Conservation (phyloP, 2,329 filamentous ascomycete species). For the Arthrobotrys pseudoclavata region DNA sequence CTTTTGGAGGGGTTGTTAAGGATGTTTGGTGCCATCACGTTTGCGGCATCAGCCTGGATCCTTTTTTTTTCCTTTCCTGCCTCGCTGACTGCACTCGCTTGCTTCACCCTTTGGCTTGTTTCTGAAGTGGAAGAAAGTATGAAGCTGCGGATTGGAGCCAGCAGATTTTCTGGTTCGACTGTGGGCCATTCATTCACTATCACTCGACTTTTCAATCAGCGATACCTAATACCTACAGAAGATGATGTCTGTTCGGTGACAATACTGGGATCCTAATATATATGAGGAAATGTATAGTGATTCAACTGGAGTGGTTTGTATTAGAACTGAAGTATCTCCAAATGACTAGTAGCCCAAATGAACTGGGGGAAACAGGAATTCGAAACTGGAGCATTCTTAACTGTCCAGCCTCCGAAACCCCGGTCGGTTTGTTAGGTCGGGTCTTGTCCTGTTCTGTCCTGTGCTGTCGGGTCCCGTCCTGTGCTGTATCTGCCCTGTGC, state of each 20-base stretch:
- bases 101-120: constrained; percentile 23
- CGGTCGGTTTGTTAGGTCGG: neutral
- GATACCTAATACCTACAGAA: too few relatives aligned
- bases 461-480: neutral
- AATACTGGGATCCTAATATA: too few relatives aligned
- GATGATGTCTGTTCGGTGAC: too few relatives aligned
- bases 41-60: constrained; percentile 53
- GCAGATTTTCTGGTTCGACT: neutral
- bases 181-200: neutral
- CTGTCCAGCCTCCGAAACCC: constrained; percentile 1
- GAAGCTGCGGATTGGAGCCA: constrained; percentile 25
- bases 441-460: neutral
- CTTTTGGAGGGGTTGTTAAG: constrained; percentile 40
- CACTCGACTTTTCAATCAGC: neutral
- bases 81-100: neutral
- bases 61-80: constrained; percentile 22
- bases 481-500: neutral
- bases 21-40: constrained; percentile 53
- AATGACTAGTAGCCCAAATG: too few relatives aligned
- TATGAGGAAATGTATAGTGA: too few relatives aligned
- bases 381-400: neutral
- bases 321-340: too few relatives aligned
- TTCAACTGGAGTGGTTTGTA: too few relatives aligned
- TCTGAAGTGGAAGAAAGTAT: neutral
- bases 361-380: neutral